Conservation (phyloP, 345 rosid genomes). For the Adansonia digitata region DNA sequence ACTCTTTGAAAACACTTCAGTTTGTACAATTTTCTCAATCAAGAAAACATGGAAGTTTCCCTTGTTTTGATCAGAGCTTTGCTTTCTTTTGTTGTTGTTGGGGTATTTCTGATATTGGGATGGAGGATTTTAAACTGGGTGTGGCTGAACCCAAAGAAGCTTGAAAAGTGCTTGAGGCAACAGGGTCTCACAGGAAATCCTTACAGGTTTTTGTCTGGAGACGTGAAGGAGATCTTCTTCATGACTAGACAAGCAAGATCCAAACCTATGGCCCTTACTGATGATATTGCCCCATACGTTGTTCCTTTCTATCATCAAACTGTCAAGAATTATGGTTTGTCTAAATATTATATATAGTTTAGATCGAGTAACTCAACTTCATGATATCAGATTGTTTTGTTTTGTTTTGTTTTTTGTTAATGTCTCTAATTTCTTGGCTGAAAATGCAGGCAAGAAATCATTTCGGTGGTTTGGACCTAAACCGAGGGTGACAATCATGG, state of each 20-base stretch:
- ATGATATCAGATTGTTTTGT: background rate
- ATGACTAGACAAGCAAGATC: constrained; percentile 35
- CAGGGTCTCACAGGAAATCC: constrained; percentile 42
- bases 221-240: constrained; percentile 27
- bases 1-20: background rate
- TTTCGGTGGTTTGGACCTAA: constrained; percentile 39
- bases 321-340: constrained; percentile 32
- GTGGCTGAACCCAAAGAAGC: constrained; percentile 41
- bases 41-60: background rate
- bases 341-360: background rate
- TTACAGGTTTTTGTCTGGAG: constrained; percentile 38
- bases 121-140: constrained; percentile 23
- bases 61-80: background rate
- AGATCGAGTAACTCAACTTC: background rate
- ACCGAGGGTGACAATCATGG: constrained; percentile 37
- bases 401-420: background rate
- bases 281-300: constrained; percentile 34
- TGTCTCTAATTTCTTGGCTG: background rate
- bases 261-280: constrained; percentile 26
- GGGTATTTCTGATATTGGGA: background rate
- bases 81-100: background rate
- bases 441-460: constrained; percentile 33
- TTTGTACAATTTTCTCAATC: background rate
- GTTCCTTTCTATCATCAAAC: constrained; percentile 34
- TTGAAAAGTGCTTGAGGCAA: constrained; percentile 35